Base-by-base conservation (phyloP, 331 rosid species). In the Quercus lobata region DNA sequence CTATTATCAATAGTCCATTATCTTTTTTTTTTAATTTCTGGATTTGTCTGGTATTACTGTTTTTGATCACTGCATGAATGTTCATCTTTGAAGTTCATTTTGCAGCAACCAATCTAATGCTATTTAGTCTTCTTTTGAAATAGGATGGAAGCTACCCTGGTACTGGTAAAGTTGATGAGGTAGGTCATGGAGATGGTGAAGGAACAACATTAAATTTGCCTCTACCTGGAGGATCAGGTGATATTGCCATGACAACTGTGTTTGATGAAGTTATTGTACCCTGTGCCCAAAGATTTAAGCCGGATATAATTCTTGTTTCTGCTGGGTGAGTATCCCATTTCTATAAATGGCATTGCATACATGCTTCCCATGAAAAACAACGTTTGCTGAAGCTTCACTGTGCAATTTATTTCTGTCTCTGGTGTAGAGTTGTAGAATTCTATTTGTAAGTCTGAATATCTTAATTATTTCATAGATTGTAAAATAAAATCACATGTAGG, bases 131-230 rank as follows among this genome's bases (percentile, higher is more conserved):
- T 41, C 34, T 83, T 74, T 74, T 77, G 35, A 44, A 80, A 65
- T 85, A 92, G 97, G 92, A 86, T 73, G 98, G 98, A 77, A 92
- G 97, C 85, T 95, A 92, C 80, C 98, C 98, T 4, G 98, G 98
- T 76, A 95, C 98, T 3, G 98, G 98, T 65, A 95, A 92, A 78
- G 73, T 91, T 76, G 90, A 88, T 37, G 94, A 92, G 84, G 88
- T 92, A 68, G 98, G 98, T 35, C 69, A 14, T 24, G 93, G 97
- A 78, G 82, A 84, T 18, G 97, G 97, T 10, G 94, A 90, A 91
- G 98, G 98, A 86, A 85, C 94, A 79, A 92, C 98, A 17, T 81
- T 92, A 69, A 95, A 95, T 76, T 89, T 95, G 82, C 98, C 98
- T 71, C 89, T 95, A 68, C 98, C 97, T 15, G 98, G 96, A 80